Conservation (phyloP, 1,139 yeast genomes). For the Blastobotrys apis region DNA sequence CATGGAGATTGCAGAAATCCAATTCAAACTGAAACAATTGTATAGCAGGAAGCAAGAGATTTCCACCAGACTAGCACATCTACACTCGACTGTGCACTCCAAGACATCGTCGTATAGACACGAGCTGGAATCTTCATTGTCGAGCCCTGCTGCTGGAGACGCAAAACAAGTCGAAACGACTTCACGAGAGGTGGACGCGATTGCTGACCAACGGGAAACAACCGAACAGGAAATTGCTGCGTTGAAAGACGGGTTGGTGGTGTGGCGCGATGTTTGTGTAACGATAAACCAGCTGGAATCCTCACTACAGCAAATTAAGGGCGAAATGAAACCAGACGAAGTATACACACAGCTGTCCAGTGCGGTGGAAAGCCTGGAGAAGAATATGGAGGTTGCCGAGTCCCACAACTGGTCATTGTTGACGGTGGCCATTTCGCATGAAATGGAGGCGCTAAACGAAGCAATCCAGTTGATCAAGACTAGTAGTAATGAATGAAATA, state of each 20-base stretch:
- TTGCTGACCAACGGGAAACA: slow-evolving; percentile 17
- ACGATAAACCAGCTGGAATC: slow-evolving; percentile 23
- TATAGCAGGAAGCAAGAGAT: slow-evolving; percentile 14
- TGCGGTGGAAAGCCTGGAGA: slow-evolving; percentile 15
- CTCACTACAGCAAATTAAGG: slow-evolving; percentile 13
- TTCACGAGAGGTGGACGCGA: slow-evolving; percentile 23
- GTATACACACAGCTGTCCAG: slow-evolving; percentile 17
- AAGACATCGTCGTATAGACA: slow-evolving; percentile 17
- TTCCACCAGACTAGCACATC: slow-evolving; percentile 8
- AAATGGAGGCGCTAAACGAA: slow-evolving; percentile 27
- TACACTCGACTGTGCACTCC: slow-evolving; percentile 19
- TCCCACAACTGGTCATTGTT: slow-evolving; percentile 27
- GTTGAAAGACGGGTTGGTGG: slow-evolving; percentile 25
- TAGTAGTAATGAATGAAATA: slow-evolving; percentile 12
- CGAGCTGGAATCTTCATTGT: slow-evolving; percentile 14
- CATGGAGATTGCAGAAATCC: slow-evolving; percentile 18
- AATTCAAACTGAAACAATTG: slow-evolving; percentile 18
- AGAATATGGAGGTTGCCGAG: slow-evolving; percentile 20
- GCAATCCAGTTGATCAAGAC: slow-evolving; percentile 18
- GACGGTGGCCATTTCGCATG: slow-evolving; percentile 32
- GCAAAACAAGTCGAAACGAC: slow-evolving; percentile 14
- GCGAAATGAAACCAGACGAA: neutral
- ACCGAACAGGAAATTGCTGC: slow-evolving; percentile 23
- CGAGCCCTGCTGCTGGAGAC: neutral
- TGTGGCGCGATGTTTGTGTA: slow-evolving; percentile 29